Base-by-base conservation (phyloP, 176 grass and related monocot species). In the Eleusine coracana region DNA sequence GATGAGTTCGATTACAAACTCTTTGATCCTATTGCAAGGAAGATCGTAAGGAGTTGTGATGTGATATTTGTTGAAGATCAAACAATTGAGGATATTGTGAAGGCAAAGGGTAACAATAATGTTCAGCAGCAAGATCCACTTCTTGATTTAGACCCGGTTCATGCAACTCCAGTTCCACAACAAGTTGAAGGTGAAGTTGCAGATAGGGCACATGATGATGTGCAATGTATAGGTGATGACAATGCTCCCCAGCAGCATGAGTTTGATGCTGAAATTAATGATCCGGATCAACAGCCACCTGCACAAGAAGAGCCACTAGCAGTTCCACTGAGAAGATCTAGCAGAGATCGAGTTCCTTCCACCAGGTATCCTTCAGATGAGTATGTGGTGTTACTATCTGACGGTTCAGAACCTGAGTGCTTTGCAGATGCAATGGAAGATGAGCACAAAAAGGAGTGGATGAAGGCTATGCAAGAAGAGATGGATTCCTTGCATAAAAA, bases 41-140 rank as follows among this genome's bases (percentile, higher is more conserved):
- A 69, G 11, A 0, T 70, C 2, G 2, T 34, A 1, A 34, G 2
- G 2, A 34, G 31, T 34, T 2, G 2, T 34, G 31, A 34, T 34
- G n/a, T 48, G 23, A 5, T 71, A 8, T 81, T 81, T 71, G 5
- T 81, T 41, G 67, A 59, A 81, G 5, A 81, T 10, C 37, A 71
- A 34, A 81, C 49, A 56, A 81, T 81, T 81, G 36, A 59, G 21
- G 78, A 60, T 45, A 81, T 81, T 71, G 1, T 70, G 79, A 81
- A 81, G 50, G 40, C 4, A 70, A 70, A 59, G 36, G n/a, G n/a
- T n/a, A n/a, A n/a, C n/a, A n/a, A 27, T 12, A 1, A 28, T 1
- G 11, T 28, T 48, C 42, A 42, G 28, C 23, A 49, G 69, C 69
- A 48, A 71, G 42, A 71, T 0, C n/a, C 69, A 71, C 6, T 20